Base-by-base conservation (phyloP, 83 land plant genomes). In the Thuja plicata region DNA sequence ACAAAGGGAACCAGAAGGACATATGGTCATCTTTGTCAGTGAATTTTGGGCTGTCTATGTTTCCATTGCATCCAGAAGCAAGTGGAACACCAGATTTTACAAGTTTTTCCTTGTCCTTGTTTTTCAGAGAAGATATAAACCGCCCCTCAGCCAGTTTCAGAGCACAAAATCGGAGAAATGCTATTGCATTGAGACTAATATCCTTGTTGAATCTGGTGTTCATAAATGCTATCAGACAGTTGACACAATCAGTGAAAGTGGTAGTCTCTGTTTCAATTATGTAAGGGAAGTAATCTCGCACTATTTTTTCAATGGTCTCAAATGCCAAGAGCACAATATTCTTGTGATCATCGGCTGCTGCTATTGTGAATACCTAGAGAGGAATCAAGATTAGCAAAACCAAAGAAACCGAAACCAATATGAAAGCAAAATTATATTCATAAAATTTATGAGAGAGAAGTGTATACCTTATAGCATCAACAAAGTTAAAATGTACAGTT, bases 271-370 rank as follows among this genome's bases (percentile, higher is more conserved):
- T 98, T 91, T 98, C 98, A 55, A 98, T 98, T 87, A 97, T 98
- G 92, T 97, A 94, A 27, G 98, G 97, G 86, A 98, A 98, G 86
- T 96, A 98, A 88, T 98, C 99, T 54, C 99, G 92, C 24, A 98
- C 99, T 87, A 98, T 97, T 90, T 98, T 98, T 88, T 98, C 99
- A 91, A 98, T 98, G 76, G 99, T 97, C 89, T 97, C 99, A 94
- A 98, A 98, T 2, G 99, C 99, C 90, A 98, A 89, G 35, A 97
- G 91, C 79, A 98, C 99, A 41, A 98, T 95, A 88, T 91, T 95
- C 88, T 98, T 98, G 89, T 96, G 91, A 35, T 98, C 98, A 94
- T 98, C 99, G 57, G 98, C 93, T 21, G 98, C 99, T 84, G 99
- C 99, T 89, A 92, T 89, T 1, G 96, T 97, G 87, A 98, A 98